Base-by-base conservation (phyloP, 352 stramenopile species). In the Achlya hypogyna region DNA sequence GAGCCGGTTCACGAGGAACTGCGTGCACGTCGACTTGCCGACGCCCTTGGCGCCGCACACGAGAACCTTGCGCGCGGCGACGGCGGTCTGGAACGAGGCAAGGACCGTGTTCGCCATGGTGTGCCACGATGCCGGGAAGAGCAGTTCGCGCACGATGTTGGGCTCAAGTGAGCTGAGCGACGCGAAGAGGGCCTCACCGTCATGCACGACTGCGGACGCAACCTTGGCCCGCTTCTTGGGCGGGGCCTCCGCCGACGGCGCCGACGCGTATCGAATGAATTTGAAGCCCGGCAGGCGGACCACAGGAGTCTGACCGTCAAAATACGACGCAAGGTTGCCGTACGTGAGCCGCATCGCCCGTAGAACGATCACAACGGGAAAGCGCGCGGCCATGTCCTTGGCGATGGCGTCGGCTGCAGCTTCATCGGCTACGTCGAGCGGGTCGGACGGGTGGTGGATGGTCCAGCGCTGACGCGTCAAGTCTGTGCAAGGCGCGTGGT, bases 21-120 rank as follows among this genome's bases (percentile, higher is more conserved):
- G 85, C 68, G 96, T 96, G 74, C 96, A 96, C 12, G 90, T 98
- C 22, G 88, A 98, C 74, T 99, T 99, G 20, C 96, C 96, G 20
- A 98, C 92, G 32, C 94, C 92, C 69, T 98, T 98, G 25, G 88
- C 92, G 31, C 96, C 96, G 73, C 90, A 98, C 16, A 98, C 86
- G 16, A 98, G 72, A 22, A 98, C 88, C 32, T 82, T 79, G 38
- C 86, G 49, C 31, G 78, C 23, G 56, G 54, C 0, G 29, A 42
- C 40, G 45, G 5, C 27, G 2, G 67, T 51, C 0, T 29, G 28
- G 18, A 81, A 22, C 16, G 87, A 47, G 34, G 74, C 82, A 53
- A 84, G 66, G 18, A 95, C 68, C 45, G 60, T 56, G 10, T 87
- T 72, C 0, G 72, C 81, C 0, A 80, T 81, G 0, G 63, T 32